Percentiles rank a stretch among this genome's conserved stretches.
Evolutionary conservation across 2,329 filamentous ascomycete species (phyloP).

Genomic region (Pyricularia sp.): DNA sequence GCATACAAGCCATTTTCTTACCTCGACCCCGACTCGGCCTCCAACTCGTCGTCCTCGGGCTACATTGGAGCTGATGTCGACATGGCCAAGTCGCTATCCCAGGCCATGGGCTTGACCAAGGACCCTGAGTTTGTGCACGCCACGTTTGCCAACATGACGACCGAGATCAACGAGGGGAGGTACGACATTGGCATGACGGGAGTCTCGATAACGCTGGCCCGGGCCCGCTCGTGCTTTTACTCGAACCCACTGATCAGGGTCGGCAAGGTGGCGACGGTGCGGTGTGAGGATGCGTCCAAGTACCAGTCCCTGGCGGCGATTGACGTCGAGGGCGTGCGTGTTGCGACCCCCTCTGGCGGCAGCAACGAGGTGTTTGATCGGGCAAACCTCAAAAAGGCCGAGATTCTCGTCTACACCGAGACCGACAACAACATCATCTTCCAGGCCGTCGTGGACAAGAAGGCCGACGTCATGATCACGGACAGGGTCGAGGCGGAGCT

Average conservation of each 20-base stretch:
- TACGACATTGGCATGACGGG: slow-evolving; percentile 4
- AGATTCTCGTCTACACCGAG: slow-evolving; percentile 3
- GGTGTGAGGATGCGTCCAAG: neutral
- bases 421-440: slow-evolving; percentile 5
- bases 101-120: neutral
- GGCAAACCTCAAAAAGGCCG: neutral
- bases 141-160: slow-evolving; percentile 3
- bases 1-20: slow-evolving; percentile 3
- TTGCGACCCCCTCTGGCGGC: slow-evolving; percentile 2
- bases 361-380: slow-evolving; percentile 4
- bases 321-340: slow-evolving; percentile 1
- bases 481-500: slow-evolving; percentile 25
- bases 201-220: slow-evolving; percentile 1
- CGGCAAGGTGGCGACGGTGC: slow-evolving; percentile 3
- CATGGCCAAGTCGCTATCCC: slow-evolving; percentile 1
- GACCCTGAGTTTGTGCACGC: slow-evolving; percentile 2
- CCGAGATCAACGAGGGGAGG: neutral
- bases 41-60: neutral
- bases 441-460: slow-evolving; percentile 1
- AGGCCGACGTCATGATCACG: slow-evolving; percentile 5
- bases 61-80: slow-evolving; percentile 3
- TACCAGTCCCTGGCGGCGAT: slow-evolving; percentile 4
- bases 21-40: neutral
- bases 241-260: neutral
- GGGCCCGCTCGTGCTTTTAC: neutral